These are phyloP conservation scores for Phlyctochytrium planicorne DNA, from an alignment of 192 early-diverging fungal species.

Conservation along the genomic window DNA sequence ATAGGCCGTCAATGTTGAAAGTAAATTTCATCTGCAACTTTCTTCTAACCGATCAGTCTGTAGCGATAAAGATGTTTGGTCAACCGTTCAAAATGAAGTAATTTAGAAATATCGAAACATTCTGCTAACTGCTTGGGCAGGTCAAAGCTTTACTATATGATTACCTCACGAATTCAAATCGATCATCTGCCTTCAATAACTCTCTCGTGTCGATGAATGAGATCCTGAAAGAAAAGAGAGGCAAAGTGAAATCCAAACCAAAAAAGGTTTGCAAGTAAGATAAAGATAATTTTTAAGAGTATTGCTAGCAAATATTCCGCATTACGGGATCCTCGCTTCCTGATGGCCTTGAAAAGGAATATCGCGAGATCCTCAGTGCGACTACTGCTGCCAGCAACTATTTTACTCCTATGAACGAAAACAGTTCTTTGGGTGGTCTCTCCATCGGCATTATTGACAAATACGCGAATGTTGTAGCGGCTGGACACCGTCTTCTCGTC, in stretches of 20 bases:
- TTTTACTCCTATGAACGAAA: constrained; percentile 3
- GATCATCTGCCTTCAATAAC: constrained; percentile 18
- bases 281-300: neutral
- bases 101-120: neutral
- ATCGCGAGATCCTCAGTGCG: neutral
- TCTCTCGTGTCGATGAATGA: constrained; percentile 44
- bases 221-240: constrained; percentile 40
- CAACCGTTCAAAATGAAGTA: constrained; percentile 52
- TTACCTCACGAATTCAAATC: constrained; percentile 40
- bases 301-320: constrained; percentile 2
- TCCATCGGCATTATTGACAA: constrained; percentile 57
- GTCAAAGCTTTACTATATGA: constrained; percentile 56
- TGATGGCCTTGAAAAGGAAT: neutral
- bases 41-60: constrained; percentile 24
- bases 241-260: constrained; percentile 18
- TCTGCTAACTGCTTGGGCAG: constrained; percentile 7
- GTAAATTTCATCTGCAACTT: neutral
- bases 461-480: constrained; percentile 58
- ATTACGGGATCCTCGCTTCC: neutral
- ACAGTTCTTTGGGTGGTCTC: neutral
- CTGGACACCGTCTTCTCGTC: constrained; percentile 67
- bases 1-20: neutral
- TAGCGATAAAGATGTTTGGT: constrained; percentile 49
- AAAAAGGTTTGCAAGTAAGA: constrained; percentile 3
- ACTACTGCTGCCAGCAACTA: neutral